These are phyloP conservation scores for Neurospora terricola DNA, from an alignment of 495 filamentous ascomycete species.

Conservation along the genomic window DNA sequence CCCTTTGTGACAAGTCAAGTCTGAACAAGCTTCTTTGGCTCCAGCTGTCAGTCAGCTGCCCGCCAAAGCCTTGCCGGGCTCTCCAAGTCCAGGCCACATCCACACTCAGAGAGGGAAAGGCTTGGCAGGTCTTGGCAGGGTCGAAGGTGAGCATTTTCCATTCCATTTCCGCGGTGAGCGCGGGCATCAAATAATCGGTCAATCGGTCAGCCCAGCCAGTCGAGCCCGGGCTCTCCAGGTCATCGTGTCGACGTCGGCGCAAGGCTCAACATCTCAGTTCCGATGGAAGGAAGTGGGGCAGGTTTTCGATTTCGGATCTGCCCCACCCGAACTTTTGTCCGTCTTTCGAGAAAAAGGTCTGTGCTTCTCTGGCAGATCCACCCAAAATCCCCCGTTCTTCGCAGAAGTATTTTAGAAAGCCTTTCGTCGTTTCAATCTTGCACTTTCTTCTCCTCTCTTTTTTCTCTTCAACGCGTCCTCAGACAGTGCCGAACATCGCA, in stretches of 20 bases:
- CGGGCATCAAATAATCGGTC: background rate
- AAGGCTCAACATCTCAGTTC: background rate
- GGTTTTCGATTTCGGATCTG: background rate
- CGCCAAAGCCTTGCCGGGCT: background rate
- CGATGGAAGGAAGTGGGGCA: background rate
- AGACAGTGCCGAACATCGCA: slow-evolving; percentile 81
- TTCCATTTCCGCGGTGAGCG: background rate
- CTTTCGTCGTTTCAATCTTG: background rate
- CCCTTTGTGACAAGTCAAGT: background rate
- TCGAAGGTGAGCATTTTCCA: background rate
- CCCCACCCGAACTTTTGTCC: background rate
- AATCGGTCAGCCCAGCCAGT: background rate
- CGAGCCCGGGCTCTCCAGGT: background rate
- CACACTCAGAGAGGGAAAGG: background rate
- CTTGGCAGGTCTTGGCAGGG: background rate
- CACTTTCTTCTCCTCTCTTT: slow-evolving; percentile 21
- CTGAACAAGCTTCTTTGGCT: background rate
- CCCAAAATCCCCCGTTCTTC: background rate
- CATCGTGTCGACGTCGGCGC: background rate
- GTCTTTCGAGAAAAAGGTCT: background rate
- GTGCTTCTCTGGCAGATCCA: background rate
- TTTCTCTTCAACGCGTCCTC: slow-evolving; percentile 60
- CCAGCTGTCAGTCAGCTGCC: background rate
- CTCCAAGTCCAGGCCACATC: background rate
- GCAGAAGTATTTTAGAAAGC: background rate